Evolutionary conservation across 2,329 filamentous ascomycete genomes (phyloP).

Genomic region (Verticillium alfalfae): DNA sequence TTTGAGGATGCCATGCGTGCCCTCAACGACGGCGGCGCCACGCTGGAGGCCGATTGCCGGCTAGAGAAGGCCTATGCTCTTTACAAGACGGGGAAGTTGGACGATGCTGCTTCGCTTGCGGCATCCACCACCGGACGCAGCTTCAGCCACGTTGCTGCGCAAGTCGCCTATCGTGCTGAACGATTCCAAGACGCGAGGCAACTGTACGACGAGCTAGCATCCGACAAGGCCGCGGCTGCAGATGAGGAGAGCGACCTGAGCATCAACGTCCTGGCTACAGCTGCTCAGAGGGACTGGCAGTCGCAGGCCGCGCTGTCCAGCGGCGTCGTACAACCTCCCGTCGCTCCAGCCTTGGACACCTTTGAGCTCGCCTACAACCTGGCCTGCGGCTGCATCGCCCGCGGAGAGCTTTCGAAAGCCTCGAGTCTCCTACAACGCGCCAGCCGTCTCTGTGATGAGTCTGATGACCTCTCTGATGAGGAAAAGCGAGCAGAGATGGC

Average conservation of each 20-base stretch:
- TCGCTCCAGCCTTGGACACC: constrained; percentile 39
- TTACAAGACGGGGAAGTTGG: constrained; percentile 69
- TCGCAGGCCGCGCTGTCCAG: constrained; percentile 35
- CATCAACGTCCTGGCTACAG: constrained; percentile 69
- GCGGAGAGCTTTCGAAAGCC: constrained; percentile 60
- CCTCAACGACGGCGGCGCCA: constrained; percentile 57
- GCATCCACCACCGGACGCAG: constrained; percentile 7
- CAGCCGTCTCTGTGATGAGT: constrained; percentile 63
- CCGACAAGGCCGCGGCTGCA: constrained; percentile 29
- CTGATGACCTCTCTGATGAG: constrained; percentile 67
- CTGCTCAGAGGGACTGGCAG: constrained; percentile 69
- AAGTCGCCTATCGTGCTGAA: constrained; percentile 69
- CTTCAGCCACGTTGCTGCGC: constrained; percentile 53
- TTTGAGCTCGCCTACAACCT: constrained; percentile 82
- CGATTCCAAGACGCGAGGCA: constrained; percentile 61
- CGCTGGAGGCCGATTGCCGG: constrained; percentile 53
- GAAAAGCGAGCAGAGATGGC: constrained; percentile 71
- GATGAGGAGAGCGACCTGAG: constrained; percentile 68
- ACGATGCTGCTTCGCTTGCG: constrained; percentile 44
- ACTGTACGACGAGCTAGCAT: constrained; percentile 56
- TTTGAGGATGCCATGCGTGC: constrained; percentile 71
- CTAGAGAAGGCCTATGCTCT: constrained; percentile 78
- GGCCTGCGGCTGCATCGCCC: constrained; percentile 67
- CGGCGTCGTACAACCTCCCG: constrained; percentile 20
- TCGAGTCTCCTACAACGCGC: constrained; percentile 65